Percentiles rank a stretch among this genome's conserved stretches.
phyloP scores from a whole-genome alignment of 1,284 basidiomycete species.

The Sanghuangporus baumii region DNA sequence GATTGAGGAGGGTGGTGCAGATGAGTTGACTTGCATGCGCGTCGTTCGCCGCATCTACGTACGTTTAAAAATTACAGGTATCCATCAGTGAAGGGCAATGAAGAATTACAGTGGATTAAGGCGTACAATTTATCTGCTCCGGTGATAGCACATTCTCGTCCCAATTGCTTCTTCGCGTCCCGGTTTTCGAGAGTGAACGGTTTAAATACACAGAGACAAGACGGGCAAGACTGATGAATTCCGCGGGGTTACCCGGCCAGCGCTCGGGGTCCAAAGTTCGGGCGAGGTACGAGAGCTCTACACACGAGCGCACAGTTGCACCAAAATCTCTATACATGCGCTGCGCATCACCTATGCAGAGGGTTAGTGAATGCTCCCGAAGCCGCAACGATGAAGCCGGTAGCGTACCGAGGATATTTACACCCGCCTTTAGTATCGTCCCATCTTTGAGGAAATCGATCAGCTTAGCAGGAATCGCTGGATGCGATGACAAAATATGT shows the following conservation, averaged over 20 bases:
- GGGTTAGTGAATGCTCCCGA: slow-evolving; percentile 6
- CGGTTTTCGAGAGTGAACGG: slow-evolving; percentile 49
- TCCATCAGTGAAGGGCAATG: not conserved
- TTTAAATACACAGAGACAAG: slow-evolving; percentile 54
- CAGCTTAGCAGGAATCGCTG: slow-evolving; percentile 54
- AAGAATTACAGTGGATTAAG: not conserved
- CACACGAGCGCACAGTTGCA: slow-evolving; percentile 48
- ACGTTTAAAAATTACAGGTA: slow-evolving; percentile 7
- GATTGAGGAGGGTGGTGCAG: slow-evolving; percentile 37
- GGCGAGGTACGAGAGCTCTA: slow-evolving; percentile 65
- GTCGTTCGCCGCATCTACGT: slow-evolving; percentile 67
- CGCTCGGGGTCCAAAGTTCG: slow-evolving; percentile 46
- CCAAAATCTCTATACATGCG: slow-evolving; percentile 54
- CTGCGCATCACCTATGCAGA: slow-evolving; percentile 48
- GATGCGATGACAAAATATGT: not conserved
- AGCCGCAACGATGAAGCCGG: not conserved
- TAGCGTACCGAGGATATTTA: slow-evolving; percentile 58
- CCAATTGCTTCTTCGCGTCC: slow-evolving; percentile 62
- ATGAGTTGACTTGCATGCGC: slow-evolving; percentile 53
- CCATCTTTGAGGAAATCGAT: slow-evolving; percentile 44
- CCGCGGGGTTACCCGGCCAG: slow-evolving; percentile 8
- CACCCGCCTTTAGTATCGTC: slow-evolving; percentile 55
- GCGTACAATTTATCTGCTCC: slow-evolving; percentile 55
- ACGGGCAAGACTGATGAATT: slow-evolving; percentile 52
- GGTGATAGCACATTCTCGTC: slow-evolving; percentile 36